Evolutionary conservation across 2,329 filamentous ascomycete species (phyloP).

Genomic region (Monosporascus sp.): DNA sequence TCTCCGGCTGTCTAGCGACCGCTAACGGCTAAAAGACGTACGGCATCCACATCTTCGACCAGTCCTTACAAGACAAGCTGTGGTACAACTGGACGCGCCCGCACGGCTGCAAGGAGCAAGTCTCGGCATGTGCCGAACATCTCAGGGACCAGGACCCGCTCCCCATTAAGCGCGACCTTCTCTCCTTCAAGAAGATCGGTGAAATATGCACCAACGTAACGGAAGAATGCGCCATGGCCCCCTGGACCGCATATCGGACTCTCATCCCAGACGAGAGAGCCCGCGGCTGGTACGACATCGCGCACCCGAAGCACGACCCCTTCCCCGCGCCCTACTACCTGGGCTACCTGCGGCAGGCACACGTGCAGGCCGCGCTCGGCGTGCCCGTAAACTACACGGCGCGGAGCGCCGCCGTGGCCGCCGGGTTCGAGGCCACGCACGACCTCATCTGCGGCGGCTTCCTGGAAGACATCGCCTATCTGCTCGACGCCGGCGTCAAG

Average conservation of each 20-base stretch:
- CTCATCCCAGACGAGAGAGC: conserved; percentile 3
- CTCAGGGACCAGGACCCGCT: background rate
- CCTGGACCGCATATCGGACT: background rate
- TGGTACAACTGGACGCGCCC: background rate
- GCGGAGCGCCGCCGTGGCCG: conserved; percentile 32
- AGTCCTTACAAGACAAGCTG: background rate
- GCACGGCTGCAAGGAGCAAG: background rate
- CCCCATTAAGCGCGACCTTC: background rate
- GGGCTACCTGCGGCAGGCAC: conserved; percentile 48
- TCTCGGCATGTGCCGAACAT: background rate
- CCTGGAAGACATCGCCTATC: conserved; percentile 38
- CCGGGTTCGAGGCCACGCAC: conserved; percentile 33
- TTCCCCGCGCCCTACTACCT: conserved; percentile 46
- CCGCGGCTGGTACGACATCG: conserved; percentile 20
- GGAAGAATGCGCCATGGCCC: background rate
- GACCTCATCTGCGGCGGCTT: conserved; percentile 21
- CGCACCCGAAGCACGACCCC: conserved; percentile 36
- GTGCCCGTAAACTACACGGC: conserved; percentile 52
- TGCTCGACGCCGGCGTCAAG: conserved; percentile 49
- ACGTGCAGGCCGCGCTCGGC: conserved; percentile 45
- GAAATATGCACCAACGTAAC: conserved; percentile 49
- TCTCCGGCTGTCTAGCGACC: too few species aligned
- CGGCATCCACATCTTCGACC: background rate
- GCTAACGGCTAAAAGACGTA: conserved; percentile 10
- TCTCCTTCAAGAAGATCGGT: conserved; percentile 30